phyloP scores from a whole-genome alignment of 495 filamentous ascomycete species.

The Penicillium crystallinum region DNA sequence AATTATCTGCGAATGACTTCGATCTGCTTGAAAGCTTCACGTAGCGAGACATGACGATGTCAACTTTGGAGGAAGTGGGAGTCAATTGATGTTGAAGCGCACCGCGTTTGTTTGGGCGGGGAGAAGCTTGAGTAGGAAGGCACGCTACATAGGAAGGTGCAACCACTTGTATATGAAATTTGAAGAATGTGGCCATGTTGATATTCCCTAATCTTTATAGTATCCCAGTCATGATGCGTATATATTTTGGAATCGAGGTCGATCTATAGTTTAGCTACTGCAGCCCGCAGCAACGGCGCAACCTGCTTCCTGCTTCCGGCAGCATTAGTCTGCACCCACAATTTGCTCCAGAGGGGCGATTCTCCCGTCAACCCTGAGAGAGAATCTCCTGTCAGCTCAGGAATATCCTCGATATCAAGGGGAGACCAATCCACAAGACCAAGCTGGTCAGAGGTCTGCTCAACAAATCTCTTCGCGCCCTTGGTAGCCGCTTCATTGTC shows the following conservation, averaged over 20 bases:
- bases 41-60: no score
- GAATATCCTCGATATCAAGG: constrained; percentile 38
- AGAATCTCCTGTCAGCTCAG: constrained; percentile 31
- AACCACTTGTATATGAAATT: no score
- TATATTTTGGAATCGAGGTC: not conserved
- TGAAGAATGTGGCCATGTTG: no score
- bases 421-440: constrained; percentile 51
- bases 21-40: no score
- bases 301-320: constrained; percentile 83
- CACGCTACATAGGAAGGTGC: no score
- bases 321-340: constrained; percentile 66
- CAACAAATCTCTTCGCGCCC: constrained; percentile 51
- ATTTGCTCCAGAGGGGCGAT: constrained; percentile 24
- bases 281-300: constrained; percentile 71
- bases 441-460: constrained; percentile 42
- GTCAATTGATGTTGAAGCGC: no score
- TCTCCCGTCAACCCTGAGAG: constrained; percentile 23
- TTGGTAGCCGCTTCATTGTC: constrained; percentile 37
- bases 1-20: no score
- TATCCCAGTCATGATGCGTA: not conserved
- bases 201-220: no score
- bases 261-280: constrained; percentile 42
- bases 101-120: no score
- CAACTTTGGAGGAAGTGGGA: no score
- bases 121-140: no score